Conservation (phyloP, 768 basidiomycete species). For the Inosperma sp. region DNA sequence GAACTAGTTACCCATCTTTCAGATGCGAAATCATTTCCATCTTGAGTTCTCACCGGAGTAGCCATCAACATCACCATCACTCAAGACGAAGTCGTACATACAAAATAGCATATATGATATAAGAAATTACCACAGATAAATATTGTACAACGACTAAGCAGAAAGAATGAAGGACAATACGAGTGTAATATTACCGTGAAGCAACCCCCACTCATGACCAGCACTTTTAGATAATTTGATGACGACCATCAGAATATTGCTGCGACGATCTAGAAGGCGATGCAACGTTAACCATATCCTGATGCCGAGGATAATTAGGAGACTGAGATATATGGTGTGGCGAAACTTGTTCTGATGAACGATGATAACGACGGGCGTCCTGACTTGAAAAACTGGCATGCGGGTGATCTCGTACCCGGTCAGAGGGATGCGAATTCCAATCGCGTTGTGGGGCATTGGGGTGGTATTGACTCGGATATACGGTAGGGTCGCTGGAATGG, state of each 20-base stretch:
- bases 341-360: slow-evolving; percentile 44
- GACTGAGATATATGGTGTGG: slow-evolving; percentile 38
- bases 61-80: too few species aligned
- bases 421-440: slow-evolving; percentile 7
- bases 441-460: background rate
- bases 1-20: too few species aligned
- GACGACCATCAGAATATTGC: slow-evolving; percentile 6
- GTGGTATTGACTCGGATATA: slow-evolving; percentile 42
- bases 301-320: slow-evolving; percentile 40
- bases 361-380: slow-evolving; percentile 45
- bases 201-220: too few species aligned
- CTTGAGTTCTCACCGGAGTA: too few species aligned
- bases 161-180: background rate
- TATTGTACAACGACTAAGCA: too few species aligned
- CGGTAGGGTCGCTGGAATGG: slow-evolving; percentile 36
- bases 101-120: too few species aligned
- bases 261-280: slow-evolving; percentile 27
- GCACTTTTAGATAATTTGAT: slow-evolving; percentile 2
- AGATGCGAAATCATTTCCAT: too few species aligned
- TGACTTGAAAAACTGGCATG: slow-evolving; percentile 44
- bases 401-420: background rate
- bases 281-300: slow-evolving; percentile 31
- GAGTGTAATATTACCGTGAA: slow-evolving; percentile 5
- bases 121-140: too few species aligned
- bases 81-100: too few species aligned